Evolutionary conservation across 768 basidiomycete genomes (phyloP), one percentile per base, ranked within the genome.

Genomic region (Pleurotus salmoneostramineus): DNA sequence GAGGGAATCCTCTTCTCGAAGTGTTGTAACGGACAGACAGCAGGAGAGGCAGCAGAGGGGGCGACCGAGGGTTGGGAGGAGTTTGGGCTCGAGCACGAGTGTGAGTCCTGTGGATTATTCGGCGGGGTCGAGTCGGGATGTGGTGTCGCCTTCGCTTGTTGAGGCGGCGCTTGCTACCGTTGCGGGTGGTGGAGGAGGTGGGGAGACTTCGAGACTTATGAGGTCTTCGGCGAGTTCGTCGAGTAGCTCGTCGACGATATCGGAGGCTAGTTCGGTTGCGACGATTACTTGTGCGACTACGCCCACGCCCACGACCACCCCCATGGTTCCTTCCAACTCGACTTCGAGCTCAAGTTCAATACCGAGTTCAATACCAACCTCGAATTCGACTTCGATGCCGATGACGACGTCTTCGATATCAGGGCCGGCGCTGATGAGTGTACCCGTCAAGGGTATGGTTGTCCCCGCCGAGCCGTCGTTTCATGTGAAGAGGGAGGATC

Each of bases 21-120:
- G 1, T 27, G 3, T 27, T 1, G 60, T 63, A 44, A 64, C 63
- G 60, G 32, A 59, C 40, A 27, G 71, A 71, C 50, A 62, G 63
- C 49, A 57, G 62, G 43, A 66, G 52, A 6, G 46, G 52, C 14
- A 62, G 44, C 48, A 54, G 8, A 33, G 56, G 57, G 70, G 67
- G 17, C 42, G 60, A 11, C 50, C 48, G 67, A 48, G 60, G 32
- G 14, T 63, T 35, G 48, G 55, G 5, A 58, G 56, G 15, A 62
- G 59, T 36, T 27, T 57, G 56, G 63, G 64, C 43, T 57, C 59
- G 10, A 55, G 52, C 27, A 55, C 52, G 21, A 55, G 52, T 37
- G 52, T 43, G 14, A 55, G 52, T 43, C 52, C 52, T 3, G 52
- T 55, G 12, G 52, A 55, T 37, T 44, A 40, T 32, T 27, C 14